These are phyloP conservation scores for Mycena haematopus DNA, from an alignment of 768 basidiomycete genomes.

Conservation along the genomic window DNA sequence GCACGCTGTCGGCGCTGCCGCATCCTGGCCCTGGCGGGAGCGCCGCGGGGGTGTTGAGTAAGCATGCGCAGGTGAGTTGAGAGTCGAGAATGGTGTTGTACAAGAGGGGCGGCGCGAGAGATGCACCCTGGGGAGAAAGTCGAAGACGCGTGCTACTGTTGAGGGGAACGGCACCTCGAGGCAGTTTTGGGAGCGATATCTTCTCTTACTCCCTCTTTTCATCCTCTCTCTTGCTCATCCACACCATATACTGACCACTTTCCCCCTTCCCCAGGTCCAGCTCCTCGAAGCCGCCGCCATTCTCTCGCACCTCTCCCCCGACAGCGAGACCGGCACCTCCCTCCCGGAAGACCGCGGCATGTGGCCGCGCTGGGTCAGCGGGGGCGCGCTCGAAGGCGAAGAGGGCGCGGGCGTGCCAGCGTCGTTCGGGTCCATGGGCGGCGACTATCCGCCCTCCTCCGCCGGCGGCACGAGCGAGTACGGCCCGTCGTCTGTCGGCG, in stretches of 20 bases:
- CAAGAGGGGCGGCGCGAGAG: too few species aligned
- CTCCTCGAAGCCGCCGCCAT: constrained; percentile 97
- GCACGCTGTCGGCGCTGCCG: constrained; percentile 43
- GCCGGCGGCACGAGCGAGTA: constrained; percentile 2
- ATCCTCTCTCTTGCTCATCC: neutral
- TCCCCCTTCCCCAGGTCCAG: constrained; percentile 94
- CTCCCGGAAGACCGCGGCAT: constrained; percentile 93
- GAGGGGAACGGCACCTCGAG: too few species aligned
- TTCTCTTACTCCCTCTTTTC: neutral
- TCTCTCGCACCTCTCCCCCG: constrained; percentile 82
- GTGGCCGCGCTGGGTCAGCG: constrained; percentile 86
- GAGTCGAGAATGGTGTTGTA: too few species aligned
- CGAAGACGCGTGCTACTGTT: too few species aligned
- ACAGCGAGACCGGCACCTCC: constrained; percentile 65
- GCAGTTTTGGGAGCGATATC: too few species aligned
- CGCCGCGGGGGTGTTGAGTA: constrained; percentile 52
- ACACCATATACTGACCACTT: constrained; percentile 59
- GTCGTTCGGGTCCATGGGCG: constrained; percentile 1
- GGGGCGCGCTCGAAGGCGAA: constrained; percentile 56
- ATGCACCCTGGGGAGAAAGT: too few species aligned
- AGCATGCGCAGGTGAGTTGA: constrained; percentile 41
- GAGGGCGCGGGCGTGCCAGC: neutral
- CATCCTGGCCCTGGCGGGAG: constrained; percentile 45
- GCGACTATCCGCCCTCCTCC: neutral
- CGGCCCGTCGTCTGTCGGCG: too few species aligned